Base-by-base conservation (phyloP, 306 rosid species). In the Sesbania bispinosa region DNA sequence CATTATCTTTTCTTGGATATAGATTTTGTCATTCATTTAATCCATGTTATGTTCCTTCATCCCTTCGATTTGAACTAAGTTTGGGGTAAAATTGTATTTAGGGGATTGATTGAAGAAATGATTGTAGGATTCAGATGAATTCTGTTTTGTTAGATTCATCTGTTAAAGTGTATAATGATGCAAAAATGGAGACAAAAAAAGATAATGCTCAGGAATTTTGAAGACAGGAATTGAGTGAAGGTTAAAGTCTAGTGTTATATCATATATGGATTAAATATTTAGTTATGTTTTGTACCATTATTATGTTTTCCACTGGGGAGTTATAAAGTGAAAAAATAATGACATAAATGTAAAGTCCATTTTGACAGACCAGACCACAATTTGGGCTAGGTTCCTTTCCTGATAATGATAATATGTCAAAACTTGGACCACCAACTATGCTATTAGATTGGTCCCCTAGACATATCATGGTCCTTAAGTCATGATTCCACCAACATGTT, bases 361-460 rank as follows among this genome's bases (percentile, higher is more conserved):
- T 79, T 76, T 71, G 71, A 60, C 59, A 58, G 76, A 81, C 63
- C 33, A 80, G 68, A 77, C 78, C 82, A 59, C 45, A 83, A 74
- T 71, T 81, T 71, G 47, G 70, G 82, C 70, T 73, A 73, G 71
- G 74, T 73, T 51, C 77, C 74, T 75, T 79, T 74, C 62, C 68
- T 67, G 73, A 74, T 54, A 9, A 65, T 43, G 9, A 65, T 45
- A 68, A 54, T 71, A 77, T 82, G 73, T 76, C 73, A 73, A 76
- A 67, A 26, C 27, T 35, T 80, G 96, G 93, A 84, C 92, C 91
- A 79, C 87, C 59, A 78, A 69, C 38, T 78, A 50, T 81, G 78
- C 46, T 69, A 77, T 82, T 82, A 79, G 76, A 75, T 79, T 88
- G 91, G 95, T 82, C 89, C 91, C 92, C 89, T 48, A 70, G 87